Conservation (phyloP, 176 grass and related monocot genomes). For the Areca catechu region DNA sequence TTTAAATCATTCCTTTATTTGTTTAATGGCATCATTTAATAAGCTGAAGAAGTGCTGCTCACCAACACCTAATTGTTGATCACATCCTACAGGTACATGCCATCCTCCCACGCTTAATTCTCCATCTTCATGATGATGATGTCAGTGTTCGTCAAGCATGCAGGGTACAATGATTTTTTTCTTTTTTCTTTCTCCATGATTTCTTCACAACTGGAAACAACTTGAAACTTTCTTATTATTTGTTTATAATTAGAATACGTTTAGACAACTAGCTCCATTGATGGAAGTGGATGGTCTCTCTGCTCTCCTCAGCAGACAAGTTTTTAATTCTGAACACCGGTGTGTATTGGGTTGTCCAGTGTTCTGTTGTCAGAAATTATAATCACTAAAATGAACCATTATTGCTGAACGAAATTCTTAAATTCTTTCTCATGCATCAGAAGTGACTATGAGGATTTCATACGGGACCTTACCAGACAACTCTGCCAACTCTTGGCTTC, state of each 20-base stretch:
- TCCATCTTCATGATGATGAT: constrained; percentile 52
- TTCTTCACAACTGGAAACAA: neutral
- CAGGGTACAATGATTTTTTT: constrained; percentile 30
- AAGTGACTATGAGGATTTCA: constrained; percentile 88
- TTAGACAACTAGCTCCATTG: constrained; percentile 61
- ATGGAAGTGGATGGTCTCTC: constrained; percentile 76
- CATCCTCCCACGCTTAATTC: constrained; percentile 41
- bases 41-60: no score
- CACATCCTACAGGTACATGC: constrained; percentile 29
- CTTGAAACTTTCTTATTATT: constrained; percentile 17
- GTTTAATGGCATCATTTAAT: no score
- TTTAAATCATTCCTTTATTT: no score
- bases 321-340: constrained; percentile 83
- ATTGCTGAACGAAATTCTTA: neutral
- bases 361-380: neutral
- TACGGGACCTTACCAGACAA: constrained; percentile 78
- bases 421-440: constrained; percentile 26
- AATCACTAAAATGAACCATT: neutral
- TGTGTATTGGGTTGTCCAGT: constrained; percentile 37
- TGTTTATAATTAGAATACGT: constrained; percentile 51
- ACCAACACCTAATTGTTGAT: no score
- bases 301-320: constrained; percentile 59
- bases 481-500: constrained; percentile 54
- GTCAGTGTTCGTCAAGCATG: constrained; percentile 64
- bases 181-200: neutral